Base-by-base conservation (phyloP, 2,329 filamentous ascomycete genomes). In the Aspergillus ochraceoroseus region DNA sequence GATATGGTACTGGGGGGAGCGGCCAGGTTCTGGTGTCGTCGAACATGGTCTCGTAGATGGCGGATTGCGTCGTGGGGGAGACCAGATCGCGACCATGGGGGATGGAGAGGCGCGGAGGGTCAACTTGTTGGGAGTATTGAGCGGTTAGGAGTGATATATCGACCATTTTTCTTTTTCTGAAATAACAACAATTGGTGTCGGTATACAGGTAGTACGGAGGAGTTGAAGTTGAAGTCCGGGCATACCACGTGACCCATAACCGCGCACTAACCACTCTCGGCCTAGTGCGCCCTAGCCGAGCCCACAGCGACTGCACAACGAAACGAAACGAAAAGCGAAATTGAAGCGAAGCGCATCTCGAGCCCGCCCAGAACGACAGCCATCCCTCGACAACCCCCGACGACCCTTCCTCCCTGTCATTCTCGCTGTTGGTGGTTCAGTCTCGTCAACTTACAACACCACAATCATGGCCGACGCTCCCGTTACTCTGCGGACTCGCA, bases 401-500 rank as follows among this genome's bases (percentile, higher is more conserved):
- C 45, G 55, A 48, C 51, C 49, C 47, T 54, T 53, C 52, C 53
- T 52, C 42, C 53, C 44, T 46, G 44, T 47, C 50, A 44, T 45
- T 44, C 43, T 52, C 48, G 45, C 48, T 54, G 46, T 54, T 52
- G 48, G 54, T 46, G 49, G 56, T 56, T 58, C 56, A 59, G 52
- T 55, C 47, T 53, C 46, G 48, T 56, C 72, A 66, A 48, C 45
- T 66, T 73, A 75, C 75, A 77, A 94, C 41, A 39, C 41, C 41
- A 44, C 41, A 44, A 44, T 74, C 73, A 95, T 95, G 90, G 85
- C 89, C 75, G 83, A 87, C 70, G 73, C 67, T 61, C 66, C 83
- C 68, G 83, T 88, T 70, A 88, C 84, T 66, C 76, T 89, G 76
- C 82, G 92, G 79, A 98, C 92, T 75, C 90, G 92, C 86, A 96